phyloP scores from a whole-genome alignment of 305 asterid genomes.

The Rubia peregrina region DNA sequence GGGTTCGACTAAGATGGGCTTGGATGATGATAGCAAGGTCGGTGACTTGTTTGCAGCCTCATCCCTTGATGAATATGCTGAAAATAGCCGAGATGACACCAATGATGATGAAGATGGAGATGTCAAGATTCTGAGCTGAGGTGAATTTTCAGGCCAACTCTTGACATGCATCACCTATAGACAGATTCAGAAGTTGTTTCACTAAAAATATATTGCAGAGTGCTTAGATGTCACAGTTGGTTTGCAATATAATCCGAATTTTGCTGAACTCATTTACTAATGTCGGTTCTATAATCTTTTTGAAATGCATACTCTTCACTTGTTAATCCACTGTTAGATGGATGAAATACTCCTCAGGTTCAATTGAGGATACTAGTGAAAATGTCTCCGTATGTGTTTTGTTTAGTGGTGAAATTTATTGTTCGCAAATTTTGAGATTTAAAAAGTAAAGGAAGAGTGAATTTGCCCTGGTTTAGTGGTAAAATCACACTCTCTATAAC shows the following conservation, averaged over 20 bases:
- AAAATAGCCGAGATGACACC: slow-evolving; percentile 27
- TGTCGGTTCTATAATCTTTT: background rate
- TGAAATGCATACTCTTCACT: background rate
- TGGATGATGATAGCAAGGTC: slow-evolving; percentile 35
- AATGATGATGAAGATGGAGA: slow-evolving; percentile 14
- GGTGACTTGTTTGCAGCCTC: slow-evolving; percentile 41
- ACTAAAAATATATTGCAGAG: background rate
- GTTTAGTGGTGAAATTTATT: background rate
- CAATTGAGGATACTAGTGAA: background rate
- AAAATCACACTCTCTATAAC: too few species aligned
- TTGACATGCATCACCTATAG: background rate
- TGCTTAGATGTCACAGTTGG: background rate
- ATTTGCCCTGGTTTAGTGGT: too few species aligned
- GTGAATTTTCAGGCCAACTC: slow-evolving; percentile 3
- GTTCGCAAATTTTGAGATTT: background rate
- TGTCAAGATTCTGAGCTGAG: background rate
- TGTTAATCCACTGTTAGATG: background rate
- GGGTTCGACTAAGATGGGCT: slow-evolving; percentile 26
- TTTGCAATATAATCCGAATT: background rate
- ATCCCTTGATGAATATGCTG: slow-evolving; percentile 49
- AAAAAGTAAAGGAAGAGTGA: background rate
- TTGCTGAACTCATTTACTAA: background rate
- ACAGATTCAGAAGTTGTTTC: background rate
- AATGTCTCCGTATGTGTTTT: background rate
- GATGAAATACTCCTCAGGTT: background rate